A percentile compares a stretch with the other conserved stretches of the same genome.
Conservation (phyloP, 345 rosid species). For the Fremontodendron californicum region DNA sequence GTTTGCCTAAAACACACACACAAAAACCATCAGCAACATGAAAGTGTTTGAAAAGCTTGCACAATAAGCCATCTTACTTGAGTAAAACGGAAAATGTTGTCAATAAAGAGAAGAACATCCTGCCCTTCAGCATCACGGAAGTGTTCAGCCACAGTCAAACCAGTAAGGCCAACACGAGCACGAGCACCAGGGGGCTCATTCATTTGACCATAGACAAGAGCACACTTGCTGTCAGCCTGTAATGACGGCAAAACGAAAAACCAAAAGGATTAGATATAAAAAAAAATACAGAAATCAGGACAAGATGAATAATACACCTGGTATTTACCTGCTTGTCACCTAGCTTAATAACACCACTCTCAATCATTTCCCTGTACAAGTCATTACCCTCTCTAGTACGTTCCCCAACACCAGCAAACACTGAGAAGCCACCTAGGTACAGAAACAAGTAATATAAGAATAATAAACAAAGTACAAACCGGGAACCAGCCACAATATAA, state of each 20-base stretch:
- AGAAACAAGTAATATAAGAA: neutral
- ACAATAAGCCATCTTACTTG: slow-evolving; percentile 40
- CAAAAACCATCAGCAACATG: neutral
- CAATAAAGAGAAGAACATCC: slow-evolving; percentile 97
- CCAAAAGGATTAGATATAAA: neutral
- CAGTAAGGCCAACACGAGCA: slow-evolving; percentile 99
- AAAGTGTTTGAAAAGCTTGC: neutral
- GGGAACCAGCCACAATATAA: neutral
- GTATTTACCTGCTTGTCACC: slow-evolving; percentile 81
- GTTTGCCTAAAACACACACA: slow-evolving; percentile 71
- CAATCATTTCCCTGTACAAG: slow-evolving; percentile 97
- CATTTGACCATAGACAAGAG: slow-evolving; percentile 99
- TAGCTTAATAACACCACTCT: slow-evolving; percentile 99
- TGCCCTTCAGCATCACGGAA: slow-evolving; percentile 99
- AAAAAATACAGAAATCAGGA: neutral
- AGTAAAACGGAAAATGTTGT: slow-evolving; percentile 93
- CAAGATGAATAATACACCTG: neutral
- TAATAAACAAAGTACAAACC: neutral
- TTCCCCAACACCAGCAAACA: slow-evolving; percentile 98
- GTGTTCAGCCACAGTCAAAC: slow-evolving; percentile 94
- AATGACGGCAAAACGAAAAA: neutral
- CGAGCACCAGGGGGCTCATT: slow-evolving; percentile 99
- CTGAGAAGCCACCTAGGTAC: slow-evolving; percentile 90
- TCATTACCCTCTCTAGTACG: slow-evolving; percentile 99
- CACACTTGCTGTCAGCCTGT: slow-evolving; percentile 93